These are phyloP conservation scores for Nakaseomyces nivariensis DNA, from an alignment of 1,139 yeast species.

Conservation along the genomic window DNA sequence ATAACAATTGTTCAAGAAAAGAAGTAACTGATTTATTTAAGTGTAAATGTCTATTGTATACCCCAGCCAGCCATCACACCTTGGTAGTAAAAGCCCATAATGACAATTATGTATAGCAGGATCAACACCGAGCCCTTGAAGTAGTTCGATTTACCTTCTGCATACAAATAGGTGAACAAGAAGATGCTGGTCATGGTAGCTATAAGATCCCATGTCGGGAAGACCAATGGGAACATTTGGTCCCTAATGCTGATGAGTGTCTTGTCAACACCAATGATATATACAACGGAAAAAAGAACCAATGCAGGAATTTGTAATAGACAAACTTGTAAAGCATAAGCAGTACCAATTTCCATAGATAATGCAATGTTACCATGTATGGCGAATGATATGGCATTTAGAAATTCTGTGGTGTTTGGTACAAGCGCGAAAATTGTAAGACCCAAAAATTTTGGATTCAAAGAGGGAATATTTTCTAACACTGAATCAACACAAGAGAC, in stretches of 20 bases:
- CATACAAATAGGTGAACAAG: conserved; percentile 84
- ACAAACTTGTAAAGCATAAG: conserved; percentile 95
- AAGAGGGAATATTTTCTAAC: conserved; percentile 57
- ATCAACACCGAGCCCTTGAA: conserved; percentile 89
- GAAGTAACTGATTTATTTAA: background rate
- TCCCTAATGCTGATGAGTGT: conserved; percentile 35
- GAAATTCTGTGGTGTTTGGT: conserved; percentile 93
- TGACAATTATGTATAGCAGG: conserved; percentile 64
- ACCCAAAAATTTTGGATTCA: conserved; percentile 80
- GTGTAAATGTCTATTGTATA: background rate
- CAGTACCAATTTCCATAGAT: conserved; percentile 96
- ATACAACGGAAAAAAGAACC: conserved; percentile 61
- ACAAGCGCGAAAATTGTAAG: conserved; percentile 90
- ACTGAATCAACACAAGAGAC: conserved; percentile 93
- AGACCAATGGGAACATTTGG: conserved; percentile 67
- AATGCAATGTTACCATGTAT: conserved; percentile 91
- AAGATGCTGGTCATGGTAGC: conserved; percentile 81
- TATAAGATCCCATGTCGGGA: conserved; percentile 92
- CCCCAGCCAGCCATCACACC: conserved; percentile 17
- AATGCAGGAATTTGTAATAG: conserved; percentile 86
- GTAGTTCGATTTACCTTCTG: conserved; percentile 93
- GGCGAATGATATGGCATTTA: conserved; percentile 95
- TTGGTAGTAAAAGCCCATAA: conserved; percentile 75
- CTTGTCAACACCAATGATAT: conserved; percentile 23
- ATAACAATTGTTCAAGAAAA: background rate